These are phyloP conservation scores for Aotearoamyces nothofagi DNA, from an alignment of 2,329 filamentous ascomycete genomes.

Conservation along the genomic window DNA sequence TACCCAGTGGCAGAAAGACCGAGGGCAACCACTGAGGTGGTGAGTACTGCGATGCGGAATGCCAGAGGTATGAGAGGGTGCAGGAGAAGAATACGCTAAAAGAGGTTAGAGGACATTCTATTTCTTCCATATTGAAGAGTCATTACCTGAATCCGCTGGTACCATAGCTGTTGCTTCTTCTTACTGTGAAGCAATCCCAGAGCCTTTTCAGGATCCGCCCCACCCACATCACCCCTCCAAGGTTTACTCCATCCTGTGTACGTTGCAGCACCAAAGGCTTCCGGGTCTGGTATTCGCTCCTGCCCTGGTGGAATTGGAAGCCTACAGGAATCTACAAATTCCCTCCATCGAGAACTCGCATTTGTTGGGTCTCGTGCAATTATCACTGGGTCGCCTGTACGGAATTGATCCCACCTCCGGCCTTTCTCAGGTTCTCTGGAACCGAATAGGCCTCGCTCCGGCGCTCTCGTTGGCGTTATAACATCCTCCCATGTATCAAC, in stretches of 20 bases:
- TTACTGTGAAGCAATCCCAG: neutral
- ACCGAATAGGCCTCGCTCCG: conserved; percentile 17
- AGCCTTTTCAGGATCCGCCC: conserved; percentile 3
- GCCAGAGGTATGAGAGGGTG: conserved; percentile 63
- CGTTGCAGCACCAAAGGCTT: too few species aligned
- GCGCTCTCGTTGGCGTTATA: conserved; percentile 10
- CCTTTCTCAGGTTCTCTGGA: conserved; percentile 18
- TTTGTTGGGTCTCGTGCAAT: conserved; percentile 11
- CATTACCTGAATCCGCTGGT: conserved; percentile 5
- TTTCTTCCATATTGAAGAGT: neutral
- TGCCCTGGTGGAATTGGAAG: too few species aligned
- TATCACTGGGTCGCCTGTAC: conserved; percentile 20
- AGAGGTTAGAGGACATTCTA: conserved; percentile 4
- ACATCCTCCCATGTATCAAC: conserved; percentile 15
- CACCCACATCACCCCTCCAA: conserved; percentile 18
- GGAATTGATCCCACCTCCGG: conserved; percentile 20
- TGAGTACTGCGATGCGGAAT: conserved; percentile 69
- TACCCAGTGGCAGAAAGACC: conserved; percentile 66
- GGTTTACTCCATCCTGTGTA: conserved; percentile 19
- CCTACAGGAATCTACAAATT: conserved; percentile 17
- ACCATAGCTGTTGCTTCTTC: neutral
- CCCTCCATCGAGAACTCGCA: conserved; percentile 14
- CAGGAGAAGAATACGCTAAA: conserved; percentile 16
- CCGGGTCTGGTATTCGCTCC: too few species aligned
- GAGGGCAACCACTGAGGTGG: conserved; percentile 70